Evolutionary conservation across 2,329 filamentous ascomycete species (phyloP), one percentile per base, ranked within the genome.

Genomic region (Delphinella strobiligena): DNA sequence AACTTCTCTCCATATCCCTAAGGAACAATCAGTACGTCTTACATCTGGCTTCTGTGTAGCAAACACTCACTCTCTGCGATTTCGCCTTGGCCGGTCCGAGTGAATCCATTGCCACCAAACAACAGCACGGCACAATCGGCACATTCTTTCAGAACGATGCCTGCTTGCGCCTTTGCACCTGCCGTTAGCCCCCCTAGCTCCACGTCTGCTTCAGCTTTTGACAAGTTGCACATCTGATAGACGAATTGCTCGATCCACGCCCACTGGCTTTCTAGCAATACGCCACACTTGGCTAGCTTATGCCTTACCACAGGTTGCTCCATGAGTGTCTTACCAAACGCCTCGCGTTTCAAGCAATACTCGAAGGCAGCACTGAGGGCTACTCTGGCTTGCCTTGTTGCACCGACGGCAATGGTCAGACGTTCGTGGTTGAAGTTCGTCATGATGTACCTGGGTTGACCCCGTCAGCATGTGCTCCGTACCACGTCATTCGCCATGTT

Each of bases 401-500:
- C 70, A 0, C 72, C 71, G 11, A 85, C 72, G 1, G 75, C 67
- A 46, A 86, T 82, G 12, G 68, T 69, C 9, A 86, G 64, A 0
- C 81, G 72, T 57, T 87, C 82, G 56, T 86, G 80, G 61, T 86
- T 86, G 70, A 86, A 86, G 61, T 86, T 83, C 15, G 44, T 46
- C 44, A 46, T 46, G 30, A 44, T 46, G 16, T 31, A 37, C 15
- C 33, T 35, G 33, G 9, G n/a, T 14, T 12, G 35, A 8, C 53
- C n/a, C n/a, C 16, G 45, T 34, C 48, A 52, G 51, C 48, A 7
- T 49, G 51, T 52, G 30, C 51, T 11, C 4, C 33, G 7, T 18
- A 14, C 8, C 4, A 33, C 5, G 9, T 15, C n/a, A 10, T 11
- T 29, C 9, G 17, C 31, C 44, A 83, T 51, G 82, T 73, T 52